Percentiles rank a stretch among this genome's conserved stretches.
These are phyloP conservation scores for Leucosporidium yakuticum DNA, from an alignment of 768 basidiomycete genomes.

Conservation along the genomic window DNA sequence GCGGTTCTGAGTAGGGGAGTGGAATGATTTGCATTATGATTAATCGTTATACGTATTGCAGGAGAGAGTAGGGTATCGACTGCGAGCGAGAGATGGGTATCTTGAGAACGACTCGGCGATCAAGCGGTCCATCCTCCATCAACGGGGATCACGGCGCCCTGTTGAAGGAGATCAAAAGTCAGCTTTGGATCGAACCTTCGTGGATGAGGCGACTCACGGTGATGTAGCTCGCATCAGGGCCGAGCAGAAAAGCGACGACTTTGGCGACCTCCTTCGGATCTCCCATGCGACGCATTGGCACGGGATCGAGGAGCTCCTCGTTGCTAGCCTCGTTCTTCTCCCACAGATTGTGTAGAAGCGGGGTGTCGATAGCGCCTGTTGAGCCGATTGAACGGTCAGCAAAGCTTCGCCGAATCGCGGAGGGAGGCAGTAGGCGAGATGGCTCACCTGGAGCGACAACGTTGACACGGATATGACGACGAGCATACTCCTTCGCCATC, in stretches of 20 bases:
- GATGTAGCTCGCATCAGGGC: constrained; percentile 16
- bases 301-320: constrained; percentile 6
- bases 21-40: too few relatives aligned
- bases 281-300: constrained; percentile 24
- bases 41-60: too few relatives aligned
- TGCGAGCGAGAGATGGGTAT: too few relatives aligned
- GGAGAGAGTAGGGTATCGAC: too few relatives aligned
- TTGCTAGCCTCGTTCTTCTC: constrained; percentile 2
- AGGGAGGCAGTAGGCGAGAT: neutral
- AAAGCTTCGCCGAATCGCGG: neutral
- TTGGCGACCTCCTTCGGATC: constrained; percentile 26
- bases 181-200: neutral
- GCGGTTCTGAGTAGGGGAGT: too few relatives aligned
- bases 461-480: constrained; percentile 15
- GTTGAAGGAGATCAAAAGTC: neutral
- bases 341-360: constrained; percentile 1
- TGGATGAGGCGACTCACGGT: constrained; percentile 9
- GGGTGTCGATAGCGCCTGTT: constrained; percentile 31
- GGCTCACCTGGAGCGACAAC: constrained; percentile 25
- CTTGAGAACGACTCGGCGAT: neutral
- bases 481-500: constrained; percentile 22
- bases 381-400: neutral
- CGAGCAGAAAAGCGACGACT: constrained; percentile 27
- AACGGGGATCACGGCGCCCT: constrained; percentile 31
- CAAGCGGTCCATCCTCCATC: constrained; percentile 14